Evolutionary conservation across 176 grass and related monocot genomes (phyloP).

Genomic region (Phoenix roebelenii): DNA sequence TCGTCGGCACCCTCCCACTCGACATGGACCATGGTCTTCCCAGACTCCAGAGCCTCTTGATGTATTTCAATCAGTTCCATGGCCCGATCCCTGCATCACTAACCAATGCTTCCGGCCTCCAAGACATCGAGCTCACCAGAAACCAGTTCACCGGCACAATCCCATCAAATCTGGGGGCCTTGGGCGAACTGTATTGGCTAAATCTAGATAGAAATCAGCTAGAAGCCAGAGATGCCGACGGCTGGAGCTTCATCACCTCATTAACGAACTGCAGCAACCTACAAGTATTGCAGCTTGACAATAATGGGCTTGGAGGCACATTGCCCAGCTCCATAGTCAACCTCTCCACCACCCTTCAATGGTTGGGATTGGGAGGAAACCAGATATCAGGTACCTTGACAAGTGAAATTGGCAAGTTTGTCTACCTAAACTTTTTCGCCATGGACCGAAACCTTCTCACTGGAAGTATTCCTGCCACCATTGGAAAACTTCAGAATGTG

Average conservation of each 20-base stretch:
- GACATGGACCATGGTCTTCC: constrained; percentile 8
- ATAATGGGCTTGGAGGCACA: not conserved
- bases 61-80: constrained; percentile 15
- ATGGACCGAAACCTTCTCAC: constrained; percentile 3
- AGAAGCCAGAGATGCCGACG: constrained; percentile 9
- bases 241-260: constrained; percentile 23
- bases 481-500: constrained; percentile 20
- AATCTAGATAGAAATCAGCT: not conserved
- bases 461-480: constrained; percentile 23
- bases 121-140: not conserved
- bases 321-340: constrained; percentile 22
- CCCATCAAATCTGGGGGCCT: too few relatives aligned
- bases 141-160: not conserved
- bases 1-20: not conserved
- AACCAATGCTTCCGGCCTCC: constrained; percentile 19
- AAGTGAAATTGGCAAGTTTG: constrained; percentile 18
- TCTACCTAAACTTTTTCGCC: not conserved
- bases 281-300: not conserved
- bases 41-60: not conserved
- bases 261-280: constrained; percentile 23
- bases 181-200: too few relatives aligned
- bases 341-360: constrained; percentile 5
- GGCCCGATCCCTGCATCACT: constrained; percentile 14
- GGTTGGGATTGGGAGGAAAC: not conserved
- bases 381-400: constrained; percentile 18